A percentile compares a stretch with the other conserved stretches of the same genome.
phyloP scores from a whole-genome alignment of 2,329 filamentous ascomycete species.

The Coleophoma eucalyptorum region DNA sequence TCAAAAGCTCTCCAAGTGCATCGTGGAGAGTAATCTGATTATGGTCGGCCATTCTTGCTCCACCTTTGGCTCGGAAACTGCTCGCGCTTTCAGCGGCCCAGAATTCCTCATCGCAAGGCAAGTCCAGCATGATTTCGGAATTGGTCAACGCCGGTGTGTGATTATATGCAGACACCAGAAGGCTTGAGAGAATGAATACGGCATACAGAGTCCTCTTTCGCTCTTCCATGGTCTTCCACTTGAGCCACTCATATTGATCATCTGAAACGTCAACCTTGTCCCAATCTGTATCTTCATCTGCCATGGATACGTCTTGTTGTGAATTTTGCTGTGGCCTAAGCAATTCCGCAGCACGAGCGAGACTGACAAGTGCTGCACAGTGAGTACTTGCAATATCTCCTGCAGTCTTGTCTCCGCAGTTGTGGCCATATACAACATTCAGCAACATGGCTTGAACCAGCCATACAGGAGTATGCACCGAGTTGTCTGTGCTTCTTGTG shows the following conservation, averaged over 20 bases:
- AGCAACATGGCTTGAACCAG: constrained; percentile 95
- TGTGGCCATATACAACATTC: constrained; percentile 93
- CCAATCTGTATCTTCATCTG: constrained; percentile 54
- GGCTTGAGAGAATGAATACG: constrained; percentile 86
- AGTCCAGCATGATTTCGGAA: constrained; percentile 83
- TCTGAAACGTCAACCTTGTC: constrained; percentile 43
- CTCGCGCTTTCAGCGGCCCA: constrained; percentile 81
- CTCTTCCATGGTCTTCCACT: constrained; percentile 86
- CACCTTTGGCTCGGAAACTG: constrained; percentile 77
- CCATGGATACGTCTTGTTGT: constrained; percentile 39
- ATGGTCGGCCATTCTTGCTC: constrained; percentile 62
- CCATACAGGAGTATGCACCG: constrained; percentile 82
- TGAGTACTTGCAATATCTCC: constrained; percentile 92
- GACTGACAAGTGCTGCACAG: constrained; percentile 83
- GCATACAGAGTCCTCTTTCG: constrained; percentile 89
- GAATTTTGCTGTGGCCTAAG: constrained; percentile 40
- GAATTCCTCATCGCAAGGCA: constrained; percentile 91
- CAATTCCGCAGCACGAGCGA: constrained; percentile 85
- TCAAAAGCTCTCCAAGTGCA: constrained; percentile 76
- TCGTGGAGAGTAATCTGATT: constrained; percentile 76
- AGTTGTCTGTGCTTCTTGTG: constrained; percentile 49
- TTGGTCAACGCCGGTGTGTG: constrained; percentile 88
- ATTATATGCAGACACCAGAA: constrained; percentile 90
- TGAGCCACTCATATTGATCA: constrained; percentile 76
- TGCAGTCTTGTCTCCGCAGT: constrained; percentile 85